Conservation (phyloP, 2,329 filamentous ascomycete species). For the Thermothelomyces thermophilus region DNA sequence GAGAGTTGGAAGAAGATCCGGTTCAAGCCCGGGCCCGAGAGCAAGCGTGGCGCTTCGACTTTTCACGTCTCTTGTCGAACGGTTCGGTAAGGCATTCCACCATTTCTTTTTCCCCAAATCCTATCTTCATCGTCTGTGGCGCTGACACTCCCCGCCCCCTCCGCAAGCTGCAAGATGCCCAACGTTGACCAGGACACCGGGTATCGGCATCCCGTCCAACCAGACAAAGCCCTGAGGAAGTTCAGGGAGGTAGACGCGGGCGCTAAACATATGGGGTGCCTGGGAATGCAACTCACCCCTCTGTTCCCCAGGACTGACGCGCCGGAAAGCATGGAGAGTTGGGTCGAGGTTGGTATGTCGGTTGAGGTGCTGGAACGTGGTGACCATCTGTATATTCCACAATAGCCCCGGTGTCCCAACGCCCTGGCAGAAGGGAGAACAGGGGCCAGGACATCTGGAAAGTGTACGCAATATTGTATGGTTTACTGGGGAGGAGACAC, state of each 20-base stretch:
- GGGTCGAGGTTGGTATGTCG: constrained; percentile 50
- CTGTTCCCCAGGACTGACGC: constrained; percentile 34
- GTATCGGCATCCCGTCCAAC: constrained; percentile 47
- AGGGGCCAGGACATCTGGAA: not conserved
- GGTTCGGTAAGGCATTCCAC: constrained; percentile 45
- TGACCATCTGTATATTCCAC: constrained; percentile 37
- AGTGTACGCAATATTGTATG: not conserved
- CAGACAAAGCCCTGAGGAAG: constrained; percentile 51
- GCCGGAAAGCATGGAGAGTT: constrained; percentile 34
- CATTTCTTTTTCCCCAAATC: no score
- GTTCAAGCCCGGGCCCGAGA: constrained; percentile 43
- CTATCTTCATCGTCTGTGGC: no score
- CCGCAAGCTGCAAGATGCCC: constrained; percentile 63
- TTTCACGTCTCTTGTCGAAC: constrained; percentile 59
- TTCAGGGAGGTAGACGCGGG: constrained; percentile 56
- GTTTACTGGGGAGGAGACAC: no score
- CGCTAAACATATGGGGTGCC: constrained; percentile 47
- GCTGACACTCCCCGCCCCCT: no score
- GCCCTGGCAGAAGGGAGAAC: not conserved
- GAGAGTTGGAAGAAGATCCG: constrained; percentile 60
- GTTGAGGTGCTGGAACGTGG: constrained; percentile 44
- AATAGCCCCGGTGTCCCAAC: constrained; percentile 20
- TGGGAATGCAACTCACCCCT: constrained; percentile 62
- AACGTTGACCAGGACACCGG: constrained; percentile 61
- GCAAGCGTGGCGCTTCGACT: constrained; percentile 36